Percentiles rank a stretch among this genome's conserved stretches.
phyloP scores from a whole-genome alignment of 805 yeast genomes.

The Alloascoidea hylecoeti region DNA sequence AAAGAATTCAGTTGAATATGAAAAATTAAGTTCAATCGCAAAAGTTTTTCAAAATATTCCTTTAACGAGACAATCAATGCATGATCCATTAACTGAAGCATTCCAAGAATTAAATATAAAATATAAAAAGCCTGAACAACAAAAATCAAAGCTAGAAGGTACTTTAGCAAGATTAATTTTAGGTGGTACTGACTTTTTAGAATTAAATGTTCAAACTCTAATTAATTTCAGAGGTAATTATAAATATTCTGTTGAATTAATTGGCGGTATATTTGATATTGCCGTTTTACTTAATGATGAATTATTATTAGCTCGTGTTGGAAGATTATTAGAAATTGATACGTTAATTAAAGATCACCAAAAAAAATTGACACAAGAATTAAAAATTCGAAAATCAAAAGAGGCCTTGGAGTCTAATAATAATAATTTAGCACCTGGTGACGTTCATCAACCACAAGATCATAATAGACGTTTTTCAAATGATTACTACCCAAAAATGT shows the following conservation, averaged over 20 bases:
- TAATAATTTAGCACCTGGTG: not conserved
- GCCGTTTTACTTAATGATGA: not conserved
- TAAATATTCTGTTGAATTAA: not conserved
- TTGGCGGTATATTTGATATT: not conserved
- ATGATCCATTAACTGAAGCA: not conserved
- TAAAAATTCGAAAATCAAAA: too few species aligned
- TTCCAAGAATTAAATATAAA: not conserved
- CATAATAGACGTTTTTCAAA: not conserved
- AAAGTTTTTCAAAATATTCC: not conserved
- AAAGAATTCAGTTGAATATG: not conserved
- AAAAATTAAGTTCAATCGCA: not conserved
- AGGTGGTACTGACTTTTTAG: not conserved
- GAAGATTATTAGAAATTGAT: not conserved
- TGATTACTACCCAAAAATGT: not conserved
- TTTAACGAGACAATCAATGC: not conserved
- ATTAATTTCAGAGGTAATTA: not conserved
- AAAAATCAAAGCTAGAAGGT: not conserved
- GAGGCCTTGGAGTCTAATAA: not conserved
- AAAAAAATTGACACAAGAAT: too few species aligned
- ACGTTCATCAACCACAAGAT: not conserved
- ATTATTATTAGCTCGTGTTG: not conserved
- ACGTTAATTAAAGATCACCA: not conserved
- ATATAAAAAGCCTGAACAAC: not conserved
- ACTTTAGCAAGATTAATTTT: not conserved
- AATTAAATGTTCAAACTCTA: not conserved